Evolutionary conservation across 495 filamentous ascomycete species (phyloP), one percentile per base, ranked within the genome.

Genomic region (Penicilliopsis zonata): DNA sequence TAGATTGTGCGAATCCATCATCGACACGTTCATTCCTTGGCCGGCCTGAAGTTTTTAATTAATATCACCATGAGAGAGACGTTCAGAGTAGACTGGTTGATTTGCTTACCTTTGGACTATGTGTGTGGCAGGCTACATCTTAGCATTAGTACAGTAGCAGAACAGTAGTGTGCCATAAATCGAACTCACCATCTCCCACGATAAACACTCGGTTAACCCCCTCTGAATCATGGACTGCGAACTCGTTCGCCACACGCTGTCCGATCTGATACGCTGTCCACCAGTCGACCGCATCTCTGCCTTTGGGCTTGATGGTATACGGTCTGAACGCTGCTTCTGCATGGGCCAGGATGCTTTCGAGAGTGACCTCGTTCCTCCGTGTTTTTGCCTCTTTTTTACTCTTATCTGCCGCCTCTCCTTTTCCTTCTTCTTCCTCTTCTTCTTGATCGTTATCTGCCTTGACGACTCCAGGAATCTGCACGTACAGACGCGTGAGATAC

Each of bases 1-100:
- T 3, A 93, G 63, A 43, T 92, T 90, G 42, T 75, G 74, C 3
- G 78, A 74, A 47, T 93, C 85, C 38, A 86, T 73, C 65, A 92
- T 84, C 1, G 79, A 81, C 3, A 84, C 78, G 46, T 93, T 93
- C 82, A 90, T 86, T 22, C 85, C 84, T 61, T 88, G 84, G 5
- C 82, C 85, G 15, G 82, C 82, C 61, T 88, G 13, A 12, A 12
- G 25, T 23, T 23, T 23, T 23, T 23, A n/a, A n/a, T 23, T 14
- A 5, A 4, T 9, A 6, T 23, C n/a, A 19, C 27, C 22, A 21
- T 40, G 10, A 41, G 36, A 13, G 18, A 13, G 16, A 30, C 7
- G 12, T 8, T 8, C 13, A 28, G 26, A 8, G 9, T 8, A 28
- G 13, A 13, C 5, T 13, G 14, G 14, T 5, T 28, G 14, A 6